Evolutionary conservation across 352 stramenopile species (phyloP).

Genomic region (Phytophthora colocasiae): DNA sequence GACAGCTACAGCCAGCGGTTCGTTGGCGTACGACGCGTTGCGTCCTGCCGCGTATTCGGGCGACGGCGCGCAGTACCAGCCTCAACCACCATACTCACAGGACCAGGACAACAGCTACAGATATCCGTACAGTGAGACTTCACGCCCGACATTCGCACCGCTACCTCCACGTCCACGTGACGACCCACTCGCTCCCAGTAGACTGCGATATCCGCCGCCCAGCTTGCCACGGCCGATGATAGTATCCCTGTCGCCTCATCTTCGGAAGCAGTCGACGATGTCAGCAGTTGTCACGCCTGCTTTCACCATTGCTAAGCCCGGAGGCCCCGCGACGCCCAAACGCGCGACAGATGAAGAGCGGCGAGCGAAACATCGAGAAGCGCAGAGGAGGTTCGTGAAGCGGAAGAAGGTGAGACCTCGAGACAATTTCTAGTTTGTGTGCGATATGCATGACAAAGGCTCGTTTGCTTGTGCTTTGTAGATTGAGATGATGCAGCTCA

Average conservation of each 20-base stretch:
- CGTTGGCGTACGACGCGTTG: constrained; percentile 26
- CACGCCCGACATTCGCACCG: constrained; percentile 32
- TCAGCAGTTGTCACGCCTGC: constrained; percentile 14
- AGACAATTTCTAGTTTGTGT: neutral
- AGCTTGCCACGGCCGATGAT: constrained; percentile 33
- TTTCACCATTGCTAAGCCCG: constrained; percentile 17
- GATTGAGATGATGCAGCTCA: constrained; percentile 47
- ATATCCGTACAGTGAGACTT: constrained; percentile 25
- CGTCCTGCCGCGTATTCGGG: constrained; percentile 20
- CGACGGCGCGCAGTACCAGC: constrained; percentile 20
- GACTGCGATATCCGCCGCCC: constrained; percentile 28
- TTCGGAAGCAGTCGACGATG: constrained; percentile 11
- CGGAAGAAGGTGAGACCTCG: constrained; percentile 52
- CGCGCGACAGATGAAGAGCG: constrained; percentile 56
- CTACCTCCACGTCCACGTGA: constrained; percentile 28
- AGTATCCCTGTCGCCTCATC: constrained; percentile 26
- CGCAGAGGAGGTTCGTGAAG: constrained; percentile 56
- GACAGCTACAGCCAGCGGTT: constrained; percentile 1
- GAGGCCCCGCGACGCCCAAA: constrained; percentile 16
- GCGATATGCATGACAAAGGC: constrained; percentile 1
- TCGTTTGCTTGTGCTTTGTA: constrained; percentile 14
- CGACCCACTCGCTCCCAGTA: constrained; percentile 10
- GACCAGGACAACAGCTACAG: constrained; percentile 31
- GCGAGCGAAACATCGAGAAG: constrained; percentile 61
- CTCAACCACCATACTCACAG: constrained; percentile 16